Evolutionary conservation across 768 basidiomycete genomes (phyloP).

Genomic region (Amanita inopinata): DNA sequence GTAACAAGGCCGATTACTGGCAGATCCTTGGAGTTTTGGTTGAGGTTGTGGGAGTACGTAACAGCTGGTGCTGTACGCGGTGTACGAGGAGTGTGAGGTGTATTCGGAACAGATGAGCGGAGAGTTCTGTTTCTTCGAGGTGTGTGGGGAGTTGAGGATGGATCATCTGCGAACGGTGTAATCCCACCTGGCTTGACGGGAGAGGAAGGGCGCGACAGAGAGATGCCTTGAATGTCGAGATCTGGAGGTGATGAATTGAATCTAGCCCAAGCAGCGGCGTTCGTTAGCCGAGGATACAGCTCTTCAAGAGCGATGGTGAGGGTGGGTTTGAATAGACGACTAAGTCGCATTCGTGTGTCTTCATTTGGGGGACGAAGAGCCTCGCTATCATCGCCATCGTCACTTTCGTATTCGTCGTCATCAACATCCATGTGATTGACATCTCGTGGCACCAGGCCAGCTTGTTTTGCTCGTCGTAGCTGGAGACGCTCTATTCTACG

Average conservation of each 20-base stretch:
- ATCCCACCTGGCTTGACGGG: neutral
- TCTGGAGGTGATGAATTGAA: constrained; percentile 10
- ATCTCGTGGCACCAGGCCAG: neutral
- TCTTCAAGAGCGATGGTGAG: constrained; percentile 53
- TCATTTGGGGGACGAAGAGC: constrained; percentile 33
- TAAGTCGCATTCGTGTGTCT: constrained; percentile 58
- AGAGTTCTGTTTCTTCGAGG: neutral
- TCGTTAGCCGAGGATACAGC: constrained; percentile 59
- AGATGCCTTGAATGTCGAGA: neutral
- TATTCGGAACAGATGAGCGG: constrained; percentile 5
- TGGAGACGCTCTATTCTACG: constrained; percentile 9
- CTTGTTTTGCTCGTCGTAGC: constrained; percentile 1
- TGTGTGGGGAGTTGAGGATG: constrained; percentile 2
- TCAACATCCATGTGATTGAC: constrained; percentile 16
- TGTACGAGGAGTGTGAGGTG: constrained; percentile 4
- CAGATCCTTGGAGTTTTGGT: neutral
- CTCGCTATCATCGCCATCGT: constrained; percentile 7
- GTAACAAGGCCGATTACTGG: constrained; percentile 19
- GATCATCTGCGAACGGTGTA: neutral
- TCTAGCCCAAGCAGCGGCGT: constrained; percentile 53
- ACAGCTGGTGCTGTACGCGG: constrained; percentile 4
- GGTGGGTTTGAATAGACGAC: constrained; percentile 51
- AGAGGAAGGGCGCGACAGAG: constrained; percentile 2
- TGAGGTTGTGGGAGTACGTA: neutral
- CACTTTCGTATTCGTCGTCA: constrained; percentile 17